Base-by-base conservation (phyloP, 306 rosid species). In the Acmispon strigosus region DNA sequence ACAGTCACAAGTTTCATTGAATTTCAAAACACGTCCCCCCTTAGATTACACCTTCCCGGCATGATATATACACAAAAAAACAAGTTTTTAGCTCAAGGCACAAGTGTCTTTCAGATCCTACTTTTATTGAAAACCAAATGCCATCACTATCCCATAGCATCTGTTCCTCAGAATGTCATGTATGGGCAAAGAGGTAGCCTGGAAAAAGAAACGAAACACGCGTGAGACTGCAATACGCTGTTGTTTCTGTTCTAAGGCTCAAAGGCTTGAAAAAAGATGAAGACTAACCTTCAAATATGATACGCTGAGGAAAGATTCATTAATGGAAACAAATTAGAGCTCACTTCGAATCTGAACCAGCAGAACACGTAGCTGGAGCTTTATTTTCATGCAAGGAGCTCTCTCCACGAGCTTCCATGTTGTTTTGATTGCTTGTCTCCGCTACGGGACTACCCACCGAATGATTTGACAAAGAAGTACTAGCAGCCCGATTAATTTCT, bases 161-260 rank as follows among this genome's bases (percentile, higher is more conserved):
- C 90, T 76, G 59, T 68, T 78, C 85, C 90, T 86, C 95, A 80
- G 86, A 84, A 84, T 74, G 53, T 80, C 97, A 83, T 72, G 62
- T 84, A 66, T 69, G 79, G 73, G 74, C 63, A 77, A 81, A 20
- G 12, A 51, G 17, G 51, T 49, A 62, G 56, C 85, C 85, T 78
- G 83, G 24, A 22, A 60, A 79, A 65, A 61, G 1, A 8, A 1
- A 34, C 27, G 49, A 49, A 19, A 57, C 49, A 48, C 67, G 52
- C 10, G 24, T 22, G 24, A 22, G 24, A 22, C 2, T 22, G 2
- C 1, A 2, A 22, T 22, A 22, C 24, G 24, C 24, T 1, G 24
- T 22, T 22, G 24, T 22, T 22, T 22, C 24, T 22, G 24, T 1
- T 22, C 24, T 22, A 22, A 22, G 24, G 24, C 24, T 22, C 24